Evolutionary conservation across 1,284 basidiomycete species (phyloP), one percentile per base, ranked within the genome.

Genomic region (Phenoliferia sp.): DNA sequence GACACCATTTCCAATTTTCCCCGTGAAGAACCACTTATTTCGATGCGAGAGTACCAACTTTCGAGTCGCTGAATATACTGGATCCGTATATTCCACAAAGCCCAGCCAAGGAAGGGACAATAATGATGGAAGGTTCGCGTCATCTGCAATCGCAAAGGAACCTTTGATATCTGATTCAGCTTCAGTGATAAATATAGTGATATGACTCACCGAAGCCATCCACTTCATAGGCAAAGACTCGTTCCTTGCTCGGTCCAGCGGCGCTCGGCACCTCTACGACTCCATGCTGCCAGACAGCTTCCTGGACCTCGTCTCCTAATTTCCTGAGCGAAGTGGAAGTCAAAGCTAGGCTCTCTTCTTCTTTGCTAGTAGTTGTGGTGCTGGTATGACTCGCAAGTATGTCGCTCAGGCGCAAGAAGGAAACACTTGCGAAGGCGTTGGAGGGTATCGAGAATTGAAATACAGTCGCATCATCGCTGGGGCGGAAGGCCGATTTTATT

Each of bases 121-220:
- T 29, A 77, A 68, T 0, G 70, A 74, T 22, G 76, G 76, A 0
- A 77, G 58, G 63, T 74, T 75, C 64, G 76, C 76, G 59, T 77
- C 76, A 66, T 77, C 76, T 66, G 74, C 74, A 26, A 73, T 72
- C 60, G 69, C 68, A n/a, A 26, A 29, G 12, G 63, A 65, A 3
- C 68, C 68, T 69, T 33, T 50, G n/a, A 52, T 36, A 34, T 6
- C 17, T 59, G 34, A 17, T 15, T 15, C 19, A 3, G 33, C 26
- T 34, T 65, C 6, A 39, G 19, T 3, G 17, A 9, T 34, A 5
- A 10, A 10, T 17, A 15, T 55, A 0, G 33, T 9, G 33, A 32
- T 56, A 3, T 16, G 63, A 50, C 33, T 39, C 19, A 28, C 74
- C 75, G 35, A 69, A 76, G 6, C 76, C 76, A 65, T 77, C 76